A percentile compares a stretch with the other conserved stretches of the same genome.
Conservation (phyloP, 441 rosid species). For the Flueggea neowawraea region DNA sequence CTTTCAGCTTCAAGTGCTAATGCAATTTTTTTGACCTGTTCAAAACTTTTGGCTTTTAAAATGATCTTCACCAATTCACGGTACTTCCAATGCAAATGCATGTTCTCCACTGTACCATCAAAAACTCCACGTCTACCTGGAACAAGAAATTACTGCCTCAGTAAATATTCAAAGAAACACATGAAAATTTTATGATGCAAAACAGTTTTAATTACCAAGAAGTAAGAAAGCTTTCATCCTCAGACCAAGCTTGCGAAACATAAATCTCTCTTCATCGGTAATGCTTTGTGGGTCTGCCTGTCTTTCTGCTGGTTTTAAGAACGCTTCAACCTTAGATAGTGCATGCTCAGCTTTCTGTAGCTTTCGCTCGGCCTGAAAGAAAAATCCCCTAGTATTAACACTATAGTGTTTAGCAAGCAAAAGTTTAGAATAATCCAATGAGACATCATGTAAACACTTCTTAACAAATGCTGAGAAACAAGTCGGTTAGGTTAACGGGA, state of each 20-base stretch:
- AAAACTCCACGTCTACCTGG: conserved; percentile 96
- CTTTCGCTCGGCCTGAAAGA: conserved; percentile 66
- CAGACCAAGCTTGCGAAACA: conserved; percentile 96
- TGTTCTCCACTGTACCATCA: conserved; percentile 95
- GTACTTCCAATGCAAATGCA: conserved; percentile 99
- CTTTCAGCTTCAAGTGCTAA: conserved; percentile 97
- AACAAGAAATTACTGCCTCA: conserved; percentile 21
- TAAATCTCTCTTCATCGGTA: conserved; percentile 93
- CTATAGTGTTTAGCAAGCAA: too few relatives aligned
- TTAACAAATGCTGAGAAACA: too few relatives aligned
- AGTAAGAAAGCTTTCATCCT: conserved; percentile 96
- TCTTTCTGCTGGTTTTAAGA: conserved; percentile 56
- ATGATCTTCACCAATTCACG: conserved; percentile 87
- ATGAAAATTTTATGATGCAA: background rate
- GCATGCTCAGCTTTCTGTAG: conserved; percentile 72
- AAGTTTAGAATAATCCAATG: too few relatives aligned
- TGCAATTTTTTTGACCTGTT: conserved; percentile 79
- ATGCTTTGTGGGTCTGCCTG: conserved; percentile 79
- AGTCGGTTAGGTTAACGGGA: too few relatives aligned
- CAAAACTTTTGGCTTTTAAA: conserved; percentile 69
- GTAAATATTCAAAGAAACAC: conserved; percentile 16
- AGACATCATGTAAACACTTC: too few relatives aligned
- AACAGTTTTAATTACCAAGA: conserved; percentile 51
- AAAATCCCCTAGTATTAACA: conserved; percentile 3
- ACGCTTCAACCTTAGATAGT: conserved; percentile 76